These are phyloP conservation scores for Echinochloa phyllopogon DNA, from an alignment of 176 grass and related monocot genomes.

Conservation along the genomic window DNA sequence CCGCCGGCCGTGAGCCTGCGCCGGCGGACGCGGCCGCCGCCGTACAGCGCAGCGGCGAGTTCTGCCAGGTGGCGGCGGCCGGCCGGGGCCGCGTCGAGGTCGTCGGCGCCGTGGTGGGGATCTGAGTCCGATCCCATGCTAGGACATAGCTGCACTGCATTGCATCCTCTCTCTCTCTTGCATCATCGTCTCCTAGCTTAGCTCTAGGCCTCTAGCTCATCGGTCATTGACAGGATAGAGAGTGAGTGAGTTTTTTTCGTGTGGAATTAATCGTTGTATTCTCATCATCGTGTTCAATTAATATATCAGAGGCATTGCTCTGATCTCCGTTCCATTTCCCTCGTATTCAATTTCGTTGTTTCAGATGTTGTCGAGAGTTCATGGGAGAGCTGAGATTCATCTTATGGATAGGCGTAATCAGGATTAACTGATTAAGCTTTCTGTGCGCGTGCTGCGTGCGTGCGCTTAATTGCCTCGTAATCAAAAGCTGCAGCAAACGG, in stretches of 20 bases:
- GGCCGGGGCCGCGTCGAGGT: conserved; percentile 17
- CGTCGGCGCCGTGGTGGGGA: conserved; percentile 41
- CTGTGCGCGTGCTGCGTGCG: too few species aligned
- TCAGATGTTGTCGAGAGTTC: background rate
- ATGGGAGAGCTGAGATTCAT: background rate
- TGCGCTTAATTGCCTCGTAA: too few species aligned
- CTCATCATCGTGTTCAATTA: background rate
- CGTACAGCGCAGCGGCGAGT: background rate
- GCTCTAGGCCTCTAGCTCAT: background rate
- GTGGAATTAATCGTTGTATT: background rate
- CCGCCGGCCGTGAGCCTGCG: background rate
- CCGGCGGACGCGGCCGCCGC: background rate
- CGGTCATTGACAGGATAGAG: background rate
- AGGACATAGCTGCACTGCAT: background rate
- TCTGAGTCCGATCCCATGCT: background rate
- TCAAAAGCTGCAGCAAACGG: background rate
- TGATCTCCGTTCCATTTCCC: background rate
- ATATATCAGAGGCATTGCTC: background rate
- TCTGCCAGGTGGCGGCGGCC: conserved; percentile 27
- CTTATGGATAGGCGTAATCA: background rate
- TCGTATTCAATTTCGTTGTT: background rate
- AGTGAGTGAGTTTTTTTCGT: background rate
- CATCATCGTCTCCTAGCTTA: background rate
- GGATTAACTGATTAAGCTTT: background rate
- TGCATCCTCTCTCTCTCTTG: background rate